Evolutionary conservation across 2,329 filamentous ascomycete genomes (phyloP), one percentile per base, ranked within the genome.

Genomic region (Colletotrichum sp.): DNA sequence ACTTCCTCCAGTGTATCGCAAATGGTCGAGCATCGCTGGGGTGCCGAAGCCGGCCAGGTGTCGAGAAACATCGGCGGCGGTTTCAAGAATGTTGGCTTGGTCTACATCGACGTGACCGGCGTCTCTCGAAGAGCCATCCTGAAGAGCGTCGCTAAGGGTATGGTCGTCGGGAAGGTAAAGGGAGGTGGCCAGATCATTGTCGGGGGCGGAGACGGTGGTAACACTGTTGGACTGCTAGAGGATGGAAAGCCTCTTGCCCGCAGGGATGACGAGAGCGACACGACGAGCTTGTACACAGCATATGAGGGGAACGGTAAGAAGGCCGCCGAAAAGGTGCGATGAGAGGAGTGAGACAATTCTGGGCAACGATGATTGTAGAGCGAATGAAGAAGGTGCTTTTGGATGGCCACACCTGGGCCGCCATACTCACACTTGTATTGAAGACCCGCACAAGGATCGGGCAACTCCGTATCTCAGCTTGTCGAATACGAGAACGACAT

Each of bases 41-140:
- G 97, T 6, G 82, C 90, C 2, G 95, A 99, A 84, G 97, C 97
- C 1, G 95, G 96, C 18, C 90, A 93, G 44, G 89, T 99, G 18
- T 93, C 95, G 3, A 89, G 90, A 57, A 90, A 95, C 69, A 85
- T 99, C 24, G 95, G 95, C 1, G 93, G 95, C 7, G 96, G 96
- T 28, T 93, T 98, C 81, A 98, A 97, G 89, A 99, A 99, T 79
- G 97, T 99, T 9, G 97, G 96, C 8, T 89, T 99, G 32, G 97
- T 99, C 36, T 99, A 99, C 83, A 98, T 99, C 76, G 97, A 99
- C 80, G 96, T 98, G 2, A 94, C 96, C 0, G 97, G 97, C 44
- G 97, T 99, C 2, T 98, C 95, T 71, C 90, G 97, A 57, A 92
- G 93, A 77, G 97, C 97, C 0, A 92, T 99, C 59, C 91, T 99